Percentiles rank a stretch among this genome's conserved stretches.
Conservation (phyloP, 352 stramenopile genomes). For the Pelagophyceae sp. region DNA sequence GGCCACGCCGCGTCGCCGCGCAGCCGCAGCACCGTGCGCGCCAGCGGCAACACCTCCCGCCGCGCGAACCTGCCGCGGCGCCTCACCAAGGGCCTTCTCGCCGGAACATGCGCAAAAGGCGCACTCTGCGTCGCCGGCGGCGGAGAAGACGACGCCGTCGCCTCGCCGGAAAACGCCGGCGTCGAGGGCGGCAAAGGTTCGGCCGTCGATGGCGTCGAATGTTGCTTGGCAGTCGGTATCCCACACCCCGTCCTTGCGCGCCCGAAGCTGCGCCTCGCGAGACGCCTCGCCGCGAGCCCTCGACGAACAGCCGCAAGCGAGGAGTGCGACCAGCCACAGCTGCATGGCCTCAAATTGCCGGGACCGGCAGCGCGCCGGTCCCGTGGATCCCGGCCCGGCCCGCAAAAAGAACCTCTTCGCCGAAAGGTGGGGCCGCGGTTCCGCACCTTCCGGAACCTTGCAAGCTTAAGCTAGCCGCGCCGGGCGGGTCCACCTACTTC, state of each 20-base stretch:
- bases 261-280: neutral
- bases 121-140: neutral
- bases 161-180: neutral
- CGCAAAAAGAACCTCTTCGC: too few species aligned
- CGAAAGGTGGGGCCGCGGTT: too few species aligned
- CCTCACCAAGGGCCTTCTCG: neutral
- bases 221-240: neutral
- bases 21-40: neutral
- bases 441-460: too few species aligned
- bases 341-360: too few species aligned
- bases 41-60: slow-evolving; percentile 8
- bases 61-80: neutral
- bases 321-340: too few species aligned
- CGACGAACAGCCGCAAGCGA: too few species aligned
- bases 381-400: too few species aligned
- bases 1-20: neutral
- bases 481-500: too few species aligned
- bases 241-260: slow-evolving; percentile 14
- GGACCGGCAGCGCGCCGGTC: too few species aligned
- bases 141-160: slow-evolving; percentile 14
- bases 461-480: too few species aligned
- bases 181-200: neutral
- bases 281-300: too few species aligned
- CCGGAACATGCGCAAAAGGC: neutral
- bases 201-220: neutral